A percentile compares a stretch with the other conserved stretches of the same genome.
phyloP scores from a whole-genome alignment of 2,329 filamentous ascomycete genomes.

The Aspergillus ochraceoroseus region DNA sequence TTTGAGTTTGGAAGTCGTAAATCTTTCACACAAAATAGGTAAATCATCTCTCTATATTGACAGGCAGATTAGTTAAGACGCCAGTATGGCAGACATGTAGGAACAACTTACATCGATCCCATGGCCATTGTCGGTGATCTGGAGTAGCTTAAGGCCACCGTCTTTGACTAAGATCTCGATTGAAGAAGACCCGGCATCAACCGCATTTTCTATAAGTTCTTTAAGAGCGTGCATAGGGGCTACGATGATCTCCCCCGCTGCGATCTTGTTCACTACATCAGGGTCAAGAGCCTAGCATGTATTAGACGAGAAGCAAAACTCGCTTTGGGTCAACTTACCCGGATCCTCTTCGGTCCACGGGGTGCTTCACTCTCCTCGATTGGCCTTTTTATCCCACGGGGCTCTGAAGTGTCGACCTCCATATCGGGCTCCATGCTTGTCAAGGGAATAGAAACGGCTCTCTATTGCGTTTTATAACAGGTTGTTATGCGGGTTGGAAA shows the following conservation, averaged over 20 bases:
- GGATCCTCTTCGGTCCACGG: slow-evolving; percentile 49
- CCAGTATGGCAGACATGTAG: neutral
- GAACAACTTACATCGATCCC: slow-evolving; percentile 71
- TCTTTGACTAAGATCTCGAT: slow-evolving; percentile 92
- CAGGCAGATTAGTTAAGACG: slow-evolving; percentile 23
- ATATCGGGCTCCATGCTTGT: slow-evolving; percentile 29
- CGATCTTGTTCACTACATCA: slow-evolving; percentile 97
- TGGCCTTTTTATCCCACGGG: slow-evolving; percentile 48
- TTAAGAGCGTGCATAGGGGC: slow-evolving; percentile 94
- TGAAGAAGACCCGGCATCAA: slow-evolving; percentile 91
- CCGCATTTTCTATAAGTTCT: slow-evolving; percentile 92
- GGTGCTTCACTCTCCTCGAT: slow-evolving; percentile 42
- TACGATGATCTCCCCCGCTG: slow-evolving; percentile 95
- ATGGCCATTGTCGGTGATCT: slow-evolving; percentile 95
- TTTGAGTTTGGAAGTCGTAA: slow-evolving; percentile 94
- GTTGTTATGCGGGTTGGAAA: no score
- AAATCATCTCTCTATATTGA: slow-evolving; percentile 73
- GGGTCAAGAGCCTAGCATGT: slow-evolving; percentile 70
- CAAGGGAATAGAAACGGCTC: no score
- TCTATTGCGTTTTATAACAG: neutral
- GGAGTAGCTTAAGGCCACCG: slow-evolving; percentile 86
- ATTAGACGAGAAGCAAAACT: neutral
- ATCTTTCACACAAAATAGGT: slow-evolving; percentile 86
- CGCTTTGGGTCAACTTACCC: slow-evolving; percentile 19
- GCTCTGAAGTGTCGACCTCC: slow-evolving; percentile 40